Evolutionary conservation across 768 basidiomycete genomes (phyloP).

Genomic region (Hericium coralloides): DNA sequence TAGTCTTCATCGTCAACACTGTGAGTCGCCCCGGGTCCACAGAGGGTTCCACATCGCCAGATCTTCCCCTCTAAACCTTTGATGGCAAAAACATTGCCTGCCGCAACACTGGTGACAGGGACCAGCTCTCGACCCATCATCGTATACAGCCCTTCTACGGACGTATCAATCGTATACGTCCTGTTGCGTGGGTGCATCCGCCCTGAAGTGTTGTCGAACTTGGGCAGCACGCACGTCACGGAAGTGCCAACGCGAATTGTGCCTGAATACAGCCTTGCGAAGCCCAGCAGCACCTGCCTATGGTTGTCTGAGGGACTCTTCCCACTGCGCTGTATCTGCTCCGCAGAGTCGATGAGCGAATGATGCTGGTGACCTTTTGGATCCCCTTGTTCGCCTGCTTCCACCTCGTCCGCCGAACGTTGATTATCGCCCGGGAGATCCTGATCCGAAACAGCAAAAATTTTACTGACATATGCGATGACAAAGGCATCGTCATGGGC

Average conservation of each 20-base stretch:
- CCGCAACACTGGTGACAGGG: conserved; percentile 68
- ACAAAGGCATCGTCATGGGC: conserved; percentile 47
- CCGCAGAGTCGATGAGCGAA: too few species aligned
- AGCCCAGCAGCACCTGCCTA: conserved; percentile 75
- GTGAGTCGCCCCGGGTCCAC: conserved; percentile 47
- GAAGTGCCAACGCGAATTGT: conserved; percentile 55
- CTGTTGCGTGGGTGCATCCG: conserved; percentile 62
- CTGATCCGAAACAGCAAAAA: conserved; percentile 83
- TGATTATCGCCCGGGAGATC: conserved; percentile 82
- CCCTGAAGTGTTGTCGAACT: conserved; percentile 59
- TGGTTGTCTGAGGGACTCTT: too few species aligned
- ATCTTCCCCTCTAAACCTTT: conserved; percentile 85
- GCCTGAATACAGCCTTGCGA: conserved; percentile 91
- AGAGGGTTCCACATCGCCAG: conserved; percentile 85
- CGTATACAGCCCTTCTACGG: conserved; percentile 75
- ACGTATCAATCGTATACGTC: conserved; percentile 48
- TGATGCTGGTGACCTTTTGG: neutral
- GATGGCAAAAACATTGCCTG: conserved; percentile 93
- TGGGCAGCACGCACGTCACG: conserved; percentile 77
- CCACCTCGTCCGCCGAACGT: conserved; percentile 34
- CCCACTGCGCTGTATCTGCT: too few species aligned
- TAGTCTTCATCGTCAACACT: conserved; percentile 34
- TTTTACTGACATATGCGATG: conserved; percentile 92
- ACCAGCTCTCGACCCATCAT: conserved; percentile 99
- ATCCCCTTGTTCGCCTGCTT: conserved; percentile 13